These are phyloP conservation scores for Suillus subalutaceus DNA, from an alignment of 768 basidiomycete genomes.

Conservation along the genomic window DNA sequence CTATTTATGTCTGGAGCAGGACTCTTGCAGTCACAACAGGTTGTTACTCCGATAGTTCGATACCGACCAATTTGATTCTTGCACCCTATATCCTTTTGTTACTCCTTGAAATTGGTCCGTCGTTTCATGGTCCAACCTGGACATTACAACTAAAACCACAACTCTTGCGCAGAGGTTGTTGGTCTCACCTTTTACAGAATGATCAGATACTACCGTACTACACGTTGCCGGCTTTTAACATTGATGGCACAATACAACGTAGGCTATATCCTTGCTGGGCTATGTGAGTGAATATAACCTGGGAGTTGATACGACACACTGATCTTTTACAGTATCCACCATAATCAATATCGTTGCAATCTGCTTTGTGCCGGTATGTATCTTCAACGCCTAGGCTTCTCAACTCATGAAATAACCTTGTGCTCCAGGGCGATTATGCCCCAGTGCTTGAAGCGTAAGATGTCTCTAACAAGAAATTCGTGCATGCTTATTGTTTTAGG, in stretches of 20 bases:
- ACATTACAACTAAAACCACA: not conserved
- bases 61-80: not conserved
- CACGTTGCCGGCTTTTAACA: constrained; percentile 3
- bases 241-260: not conserved
- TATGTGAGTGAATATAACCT: not conserved
- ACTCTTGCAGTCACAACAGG: not conserved
- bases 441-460: not conserved
- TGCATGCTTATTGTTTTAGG: not conserved
- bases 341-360: not conserved
- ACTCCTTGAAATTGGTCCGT: not conserved
- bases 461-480: too few species aligned
- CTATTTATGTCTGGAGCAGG: not conserved
- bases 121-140: not conserved
- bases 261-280: constrained; percentile 2
- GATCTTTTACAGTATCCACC: not conserved
- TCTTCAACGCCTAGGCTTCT: not conserved
- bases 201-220: constrained; percentile 3
- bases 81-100: not conserved
- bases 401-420: not conserved
- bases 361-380: constrained; percentile 1
- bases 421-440: not conserved
- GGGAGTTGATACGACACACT: not conserved
- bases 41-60: not conserved
- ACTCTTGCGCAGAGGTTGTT: not conserved
- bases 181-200: not conserved